Conservation (phyloP, 371 early-diverging fungal genomes). For the Mucor circinelloides region DNA sequence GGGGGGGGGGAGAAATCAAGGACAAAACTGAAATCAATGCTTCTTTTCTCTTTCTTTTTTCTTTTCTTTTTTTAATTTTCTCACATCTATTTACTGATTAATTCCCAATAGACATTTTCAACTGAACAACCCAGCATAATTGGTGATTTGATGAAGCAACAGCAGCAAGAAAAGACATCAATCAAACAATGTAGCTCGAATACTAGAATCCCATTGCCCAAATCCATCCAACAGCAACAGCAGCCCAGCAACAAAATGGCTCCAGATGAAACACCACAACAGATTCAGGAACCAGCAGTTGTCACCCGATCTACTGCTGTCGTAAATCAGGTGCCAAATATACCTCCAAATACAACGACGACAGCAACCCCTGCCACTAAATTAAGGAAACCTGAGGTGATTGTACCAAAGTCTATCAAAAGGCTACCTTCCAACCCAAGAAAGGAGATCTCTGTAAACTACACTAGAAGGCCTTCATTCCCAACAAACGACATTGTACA, state of each 20-base stretch:
- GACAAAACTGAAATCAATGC: neutral
- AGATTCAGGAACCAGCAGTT: neutral
- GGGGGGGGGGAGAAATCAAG: neutral
- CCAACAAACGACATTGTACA: conserved; percentile 27
- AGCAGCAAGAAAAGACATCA: neutral
- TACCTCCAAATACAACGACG: neutral
- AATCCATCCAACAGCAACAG: neutral
- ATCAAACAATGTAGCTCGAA: neutral
- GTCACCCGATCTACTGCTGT: neutral
- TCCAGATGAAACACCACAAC: conserved; percentile 10
- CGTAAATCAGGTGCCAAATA: conserved; percentile 10
- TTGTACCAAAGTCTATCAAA: conserved; percentile 20
- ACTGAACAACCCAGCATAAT: neutral
- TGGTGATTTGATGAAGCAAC: conserved; percentile 6
- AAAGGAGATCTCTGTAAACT: neutral
- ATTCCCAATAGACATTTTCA: neutral
- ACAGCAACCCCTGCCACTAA: conserved; percentile 11
- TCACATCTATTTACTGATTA: neutral
- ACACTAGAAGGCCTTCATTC: conserved; percentile 6
- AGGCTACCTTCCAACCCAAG: neutral
- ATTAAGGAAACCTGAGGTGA: conserved; percentile 22
- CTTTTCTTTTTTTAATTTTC: neutral
- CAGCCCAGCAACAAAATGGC: neutral
- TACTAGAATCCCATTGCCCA: conserved; percentile 14
- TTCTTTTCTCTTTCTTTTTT: neutral